A percentile compares a stretch with the other conserved stretches of the same genome.
Conservation (phyloP, 2,329 filamentous ascomycete species). For the Pochonia chlamydosporia region DNA sequence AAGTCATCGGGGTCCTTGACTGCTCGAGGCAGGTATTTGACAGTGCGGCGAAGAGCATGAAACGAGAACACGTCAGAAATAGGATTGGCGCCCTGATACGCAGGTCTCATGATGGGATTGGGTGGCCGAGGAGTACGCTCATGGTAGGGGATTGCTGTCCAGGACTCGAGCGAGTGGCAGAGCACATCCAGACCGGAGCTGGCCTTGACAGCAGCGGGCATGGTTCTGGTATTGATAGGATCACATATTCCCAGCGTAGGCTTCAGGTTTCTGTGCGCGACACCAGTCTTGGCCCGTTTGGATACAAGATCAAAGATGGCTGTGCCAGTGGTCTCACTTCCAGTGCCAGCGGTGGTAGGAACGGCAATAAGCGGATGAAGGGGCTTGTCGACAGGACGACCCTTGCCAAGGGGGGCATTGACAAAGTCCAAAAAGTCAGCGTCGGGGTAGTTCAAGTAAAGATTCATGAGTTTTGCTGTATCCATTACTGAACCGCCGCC, state of each 20-base stretch:
- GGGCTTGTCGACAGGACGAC: conserved; percentile 65
- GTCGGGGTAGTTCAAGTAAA: conserved; percentile 85
- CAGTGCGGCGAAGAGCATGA: conserved; percentile 72
- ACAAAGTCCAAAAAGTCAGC: conserved; percentile 97
- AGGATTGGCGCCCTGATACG: conserved; percentile 95
- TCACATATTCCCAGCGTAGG: conserved; percentile 85
- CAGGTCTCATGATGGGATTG: conserved; percentile 86
- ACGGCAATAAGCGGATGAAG: conserved; percentile 75
- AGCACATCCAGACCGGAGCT: conserved; percentile 90
- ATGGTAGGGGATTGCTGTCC: conserved; percentile 94
- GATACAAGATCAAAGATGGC: conserved; percentile 95
- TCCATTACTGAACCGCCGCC: conserved; percentile 91
- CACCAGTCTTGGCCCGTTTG: conserved; percentile 88
- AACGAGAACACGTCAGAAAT: conserved; percentile 97
- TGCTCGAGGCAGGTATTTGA: conserved; percentile 87
- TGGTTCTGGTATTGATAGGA: conserved; percentile 87
- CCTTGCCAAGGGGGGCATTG: conserved; percentile 87
- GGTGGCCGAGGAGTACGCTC: conserved; percentile 76
- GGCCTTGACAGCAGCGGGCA: conserved; percentile 91
- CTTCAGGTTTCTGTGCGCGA: conserved; percentile 92
- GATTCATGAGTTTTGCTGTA: conserved; percentile 97
- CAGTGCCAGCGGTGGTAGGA: conserved; percentile 78
- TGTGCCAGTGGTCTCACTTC: conserved; percentile 92
- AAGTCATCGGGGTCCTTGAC: conserved; percentile 83
- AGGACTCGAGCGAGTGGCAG: conserved; percentile 91